Conservation (phyloP, 352 stramenopile species). For the Phytopythium oedochilum region DNA sequence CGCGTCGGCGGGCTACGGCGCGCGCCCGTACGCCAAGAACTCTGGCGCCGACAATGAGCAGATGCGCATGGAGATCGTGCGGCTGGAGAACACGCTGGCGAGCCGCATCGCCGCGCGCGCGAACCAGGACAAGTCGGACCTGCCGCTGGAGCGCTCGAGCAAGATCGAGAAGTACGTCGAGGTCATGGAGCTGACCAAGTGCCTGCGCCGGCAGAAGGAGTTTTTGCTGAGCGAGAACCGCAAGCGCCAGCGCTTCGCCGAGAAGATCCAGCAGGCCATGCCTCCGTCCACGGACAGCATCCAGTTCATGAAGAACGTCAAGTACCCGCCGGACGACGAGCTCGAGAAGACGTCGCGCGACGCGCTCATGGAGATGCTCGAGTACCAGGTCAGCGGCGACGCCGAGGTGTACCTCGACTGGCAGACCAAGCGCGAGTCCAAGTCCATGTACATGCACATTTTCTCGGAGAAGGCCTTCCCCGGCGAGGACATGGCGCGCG, state of each 20-base stretch:
- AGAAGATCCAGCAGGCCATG: constrained; percentile 86
- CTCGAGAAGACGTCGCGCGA: constrained; percentile 73
- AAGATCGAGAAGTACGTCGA: constrained; percentile 88
- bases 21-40: constrained; percentile 58
- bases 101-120: constrained; percentile 64
- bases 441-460: constrained; percentile 83
- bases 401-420: constrained; percentile 60
- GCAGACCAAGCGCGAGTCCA: constrained; percentile 80
- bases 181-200: constrained; percentile 87
- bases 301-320: constrained; percentile 88
- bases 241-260: constrained; percentile 80
- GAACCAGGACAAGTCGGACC: constrained; percentile 64
- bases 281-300: constrained; percentile 82
- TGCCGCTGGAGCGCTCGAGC: constrained; percentile 68
- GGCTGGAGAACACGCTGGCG: constrained; percentile 67
- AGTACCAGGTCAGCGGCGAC: constrained; percentile 75
- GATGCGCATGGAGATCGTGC: constrained; percentile 76
- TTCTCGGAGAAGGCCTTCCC: constrained; percentile 72
- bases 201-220: constrained; percentile 79
- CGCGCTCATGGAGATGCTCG: constrained; percentile 77
- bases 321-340: constrained; percentile 70
- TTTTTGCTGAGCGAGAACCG: constrained; percentile 83
- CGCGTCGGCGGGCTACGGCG: constrained; percentile 24
- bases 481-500: constrained; percentile 60
- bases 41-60: constrained; percentile 65